Conservation (phyloP, 192 early-diverging fungal species). For the Coemansia sp. region DNA sequence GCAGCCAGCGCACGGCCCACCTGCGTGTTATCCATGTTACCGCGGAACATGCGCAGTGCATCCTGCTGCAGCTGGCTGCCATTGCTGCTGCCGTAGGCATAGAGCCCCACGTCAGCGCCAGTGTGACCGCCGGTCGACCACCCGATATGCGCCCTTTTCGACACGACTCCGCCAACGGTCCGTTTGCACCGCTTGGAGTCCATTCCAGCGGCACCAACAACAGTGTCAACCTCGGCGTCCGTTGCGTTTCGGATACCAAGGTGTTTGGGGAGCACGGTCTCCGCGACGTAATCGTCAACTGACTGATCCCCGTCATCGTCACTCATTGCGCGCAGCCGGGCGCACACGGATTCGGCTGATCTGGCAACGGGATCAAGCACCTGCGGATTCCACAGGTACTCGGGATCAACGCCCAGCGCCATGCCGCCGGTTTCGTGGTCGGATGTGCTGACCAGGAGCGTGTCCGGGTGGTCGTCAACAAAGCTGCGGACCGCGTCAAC, state of each 20-base stretch:
- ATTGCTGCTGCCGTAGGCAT: conserved; percentile 57
- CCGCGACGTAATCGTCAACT: background rate
- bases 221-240: conserved; percentile 11
- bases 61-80: background rate
- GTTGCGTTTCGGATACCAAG: conserved; percentile 47
- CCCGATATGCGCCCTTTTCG: conserved; percentile 36
- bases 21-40: conserved; percentile 70
- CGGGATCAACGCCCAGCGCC: conserved; percentile 50
- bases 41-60: conserved; percentile 39
- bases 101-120: conserved; percentile 88
- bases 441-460: conserved; percentile 58
- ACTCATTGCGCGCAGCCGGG: background rate
- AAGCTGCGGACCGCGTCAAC: conserved; percentile 53
- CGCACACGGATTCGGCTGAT: conserved; percentile 41
- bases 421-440: conserved; percentile 70
- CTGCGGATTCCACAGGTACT: conserved; percentile 59
- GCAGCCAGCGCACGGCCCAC: conserved; percentile 60
- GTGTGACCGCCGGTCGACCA: conserved; percentile 91
- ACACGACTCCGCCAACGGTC: conserved; percentile 28
- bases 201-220: background rate
- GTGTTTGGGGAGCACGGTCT: conserved; percentile 17
- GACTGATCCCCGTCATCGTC: background rate
- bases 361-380: conserved; percentile 22
- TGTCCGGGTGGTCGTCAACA: conserved; percentile 52
- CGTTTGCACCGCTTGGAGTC: conserved; percentile 21